Evolutionary conservation across 805 yeast species (phyloP), one percentile per base, ranked within the genome.

Genomic region (Starmerella roubikii): DNA sequence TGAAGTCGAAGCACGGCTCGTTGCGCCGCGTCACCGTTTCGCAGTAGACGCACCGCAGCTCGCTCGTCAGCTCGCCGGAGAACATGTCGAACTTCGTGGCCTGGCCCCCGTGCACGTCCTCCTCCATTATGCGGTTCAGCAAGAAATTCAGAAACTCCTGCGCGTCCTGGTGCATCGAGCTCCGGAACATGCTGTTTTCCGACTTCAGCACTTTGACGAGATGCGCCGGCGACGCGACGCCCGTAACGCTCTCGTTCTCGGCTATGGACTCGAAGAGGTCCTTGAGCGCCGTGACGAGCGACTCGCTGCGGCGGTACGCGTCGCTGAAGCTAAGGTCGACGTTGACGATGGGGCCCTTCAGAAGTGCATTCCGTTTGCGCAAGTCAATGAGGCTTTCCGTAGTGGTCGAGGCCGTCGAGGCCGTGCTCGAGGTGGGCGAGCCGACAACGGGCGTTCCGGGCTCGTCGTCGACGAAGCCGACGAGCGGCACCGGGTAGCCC

Each of bases 111-210:
- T 41, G 38, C 37, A 66, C 69, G 21, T 68, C 59, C 21, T 54
- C 49, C 49, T 66, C 60, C 35, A 80, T 63, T 15, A 79, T 67
- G 46, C 81, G 85, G 58, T 91, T 91, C 38, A 91, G 64, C 49
- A 86, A 57, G 54, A 81, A 86, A 56, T 86, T 88, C 54, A 86
- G 68, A 58, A 91, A 91, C 60, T 91, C 98, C 59, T 91, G 98
- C 4, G 97, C 96, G 64, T 91, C 98, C 56, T 91, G 98, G 57
- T 91, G 98, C 94, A 85, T 86, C 31, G 81, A 76, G 41, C 84
- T 78, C 45, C 94, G 67, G 58, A 91, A 91, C 51, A 88, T 63
- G 50, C 76, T 81, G 55, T 88, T 91, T 48, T 82, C 86, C 40
- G 71, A 71, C 56, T 84, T 88, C 39, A 88, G 64, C 38, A 78